These are phyloP conservation scores for Colletotrichum musae DNA, from an alignment of 2,329 filamentous ascomycete genomes.

Conservation along the genomic window DNA sequence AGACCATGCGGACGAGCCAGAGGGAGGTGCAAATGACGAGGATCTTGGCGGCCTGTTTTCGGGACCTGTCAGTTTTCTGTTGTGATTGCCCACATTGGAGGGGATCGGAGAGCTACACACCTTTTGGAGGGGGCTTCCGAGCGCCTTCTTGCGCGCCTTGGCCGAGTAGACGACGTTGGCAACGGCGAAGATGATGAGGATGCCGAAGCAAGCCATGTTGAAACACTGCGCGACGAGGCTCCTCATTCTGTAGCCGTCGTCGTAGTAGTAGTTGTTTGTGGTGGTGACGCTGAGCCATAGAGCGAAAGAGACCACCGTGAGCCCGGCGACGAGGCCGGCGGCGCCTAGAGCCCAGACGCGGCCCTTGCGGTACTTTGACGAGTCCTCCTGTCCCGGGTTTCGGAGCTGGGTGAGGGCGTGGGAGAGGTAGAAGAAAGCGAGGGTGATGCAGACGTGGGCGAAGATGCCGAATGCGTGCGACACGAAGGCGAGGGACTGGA, in stretches of 20 bases:
- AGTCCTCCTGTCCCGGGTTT: neutral
- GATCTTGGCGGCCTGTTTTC: neutral
- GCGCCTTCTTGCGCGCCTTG: slow-evolving; percentile 2
- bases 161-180: slow-evolving; percentile 7
- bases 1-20: neutral
- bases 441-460: neutral
- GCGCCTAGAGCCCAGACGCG: neutral
- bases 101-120: neutral
- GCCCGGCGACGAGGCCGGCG: neutral
- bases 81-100: neutral
- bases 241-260: too few species aligned
- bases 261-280: too few species aligned
- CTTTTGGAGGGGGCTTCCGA: slow-evolving; percentile 10
- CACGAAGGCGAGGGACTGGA: neutral
- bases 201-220: too few species aligned
- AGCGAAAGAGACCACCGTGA: neutral
- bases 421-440: slow-evolving; percentile 24
- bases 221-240: too few species aligned
- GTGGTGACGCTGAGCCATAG: neutral
- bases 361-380: neutral
- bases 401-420: slow-evolving; percentile 21
- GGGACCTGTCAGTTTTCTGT: too few species aligned
- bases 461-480: neutral
- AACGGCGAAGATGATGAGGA: neutral
- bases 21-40: slow-evolving; percentile 1